phyloP scores from a whole-genome alignment of 257 asterid genomes.

The Solanum clarkiae region DNA sequence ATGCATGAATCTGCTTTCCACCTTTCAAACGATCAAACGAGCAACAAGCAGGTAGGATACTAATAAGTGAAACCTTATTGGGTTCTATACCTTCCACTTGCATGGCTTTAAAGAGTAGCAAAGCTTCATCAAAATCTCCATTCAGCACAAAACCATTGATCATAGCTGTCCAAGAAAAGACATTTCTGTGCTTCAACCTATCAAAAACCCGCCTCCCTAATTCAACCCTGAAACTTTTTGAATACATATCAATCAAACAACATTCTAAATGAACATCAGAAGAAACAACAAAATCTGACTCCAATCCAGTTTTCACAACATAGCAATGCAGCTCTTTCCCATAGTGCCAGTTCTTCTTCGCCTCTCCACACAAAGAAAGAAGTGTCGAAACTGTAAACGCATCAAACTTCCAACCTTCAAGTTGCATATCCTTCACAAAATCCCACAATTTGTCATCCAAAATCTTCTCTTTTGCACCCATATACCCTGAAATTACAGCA shows the following conservation, averaged over 20 bases:
- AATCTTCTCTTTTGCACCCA: conserved; percentile 2
- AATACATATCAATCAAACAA: conserved; percentile 58
- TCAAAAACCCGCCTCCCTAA: conserved; percentile 44
- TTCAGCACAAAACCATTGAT: conserved; percentile 43
- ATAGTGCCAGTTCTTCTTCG: neutral
- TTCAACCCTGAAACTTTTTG: conserved; percentile 23
- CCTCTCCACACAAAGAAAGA: conserved; percentile 27
- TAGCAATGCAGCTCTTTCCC: conserved; percentile 59
- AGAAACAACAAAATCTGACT: conserved; percentile 5
- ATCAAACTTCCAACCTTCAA: conserved; percentile 38
- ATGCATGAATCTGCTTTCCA: conserved; percentile 56
- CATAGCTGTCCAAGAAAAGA: conserved; percentile 58
- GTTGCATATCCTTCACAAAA: conserved; percentile 37
- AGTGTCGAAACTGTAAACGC: conserved; percentile 43
- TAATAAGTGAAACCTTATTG: conserved; percentile 49
- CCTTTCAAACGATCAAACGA: conserved; percentile 39
- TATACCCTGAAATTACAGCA: conserved; percentile 35
- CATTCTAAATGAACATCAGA: conserved; percentile 50
- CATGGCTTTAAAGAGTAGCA: conserved; percentile 43
- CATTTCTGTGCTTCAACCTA: conserved; percentile 25
- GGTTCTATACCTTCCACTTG: conserved; percentile 33
- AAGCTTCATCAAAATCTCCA: conserved; percentile 32
- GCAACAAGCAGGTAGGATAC: conserved; percentile 42
- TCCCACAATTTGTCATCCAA: conserved; percentile 17
- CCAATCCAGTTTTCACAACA: conserved; percentile 24